These are phyloP conservation scores for Hura crepitans DNA, from an alignment of 441 rosid genomes.

Conservation along the genomic window DNA sequence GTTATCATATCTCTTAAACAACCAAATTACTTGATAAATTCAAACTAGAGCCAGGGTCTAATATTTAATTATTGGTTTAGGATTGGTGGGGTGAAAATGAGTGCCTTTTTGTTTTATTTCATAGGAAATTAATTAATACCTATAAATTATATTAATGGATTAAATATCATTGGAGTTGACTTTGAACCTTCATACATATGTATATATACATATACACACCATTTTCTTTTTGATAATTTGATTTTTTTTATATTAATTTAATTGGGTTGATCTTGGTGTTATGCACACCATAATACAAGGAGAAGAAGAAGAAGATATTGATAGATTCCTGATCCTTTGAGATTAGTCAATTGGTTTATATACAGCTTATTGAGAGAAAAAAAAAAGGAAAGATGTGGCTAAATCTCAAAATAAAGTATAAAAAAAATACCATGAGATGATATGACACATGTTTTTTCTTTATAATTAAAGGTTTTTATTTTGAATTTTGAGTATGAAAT, in stretches of 20 bases:
- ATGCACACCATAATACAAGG: background rate
- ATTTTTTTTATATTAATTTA: background rate
- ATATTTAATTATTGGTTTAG: slow-evolving; percentile 19
- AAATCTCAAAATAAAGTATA: too few species aligned
- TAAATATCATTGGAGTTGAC: slow-evolving; percentile 2
- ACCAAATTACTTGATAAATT: slow-evolving; percentile 28
- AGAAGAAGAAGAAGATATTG: background rate
- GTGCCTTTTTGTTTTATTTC: background rate
- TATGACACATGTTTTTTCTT: too few species aligned
- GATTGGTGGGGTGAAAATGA: slow-evolving; percentile 16
- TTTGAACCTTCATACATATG: background rate
- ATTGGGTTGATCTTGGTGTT: background rate
- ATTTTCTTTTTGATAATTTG: background rate
- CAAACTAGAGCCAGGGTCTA: slow-evolving; percentile 36
- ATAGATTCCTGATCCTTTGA: background rate
- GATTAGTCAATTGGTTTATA: background rate
- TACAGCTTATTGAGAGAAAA: too few species aligned
- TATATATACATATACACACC: too few species aligned
- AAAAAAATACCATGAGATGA: too few species aligned
- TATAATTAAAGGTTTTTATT: too few species aligned
- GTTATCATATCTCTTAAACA: slow-evolving; percentile 31
- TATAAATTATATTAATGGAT: background rate
- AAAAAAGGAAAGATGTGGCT: too few species aligned
- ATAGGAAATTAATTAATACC: background rate
- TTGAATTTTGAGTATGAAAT: too few species aligned